phyloP scores from a whole-genome alignment of 805 yeast genomes.

The Lipomyces yamanashiensis region DNA sequence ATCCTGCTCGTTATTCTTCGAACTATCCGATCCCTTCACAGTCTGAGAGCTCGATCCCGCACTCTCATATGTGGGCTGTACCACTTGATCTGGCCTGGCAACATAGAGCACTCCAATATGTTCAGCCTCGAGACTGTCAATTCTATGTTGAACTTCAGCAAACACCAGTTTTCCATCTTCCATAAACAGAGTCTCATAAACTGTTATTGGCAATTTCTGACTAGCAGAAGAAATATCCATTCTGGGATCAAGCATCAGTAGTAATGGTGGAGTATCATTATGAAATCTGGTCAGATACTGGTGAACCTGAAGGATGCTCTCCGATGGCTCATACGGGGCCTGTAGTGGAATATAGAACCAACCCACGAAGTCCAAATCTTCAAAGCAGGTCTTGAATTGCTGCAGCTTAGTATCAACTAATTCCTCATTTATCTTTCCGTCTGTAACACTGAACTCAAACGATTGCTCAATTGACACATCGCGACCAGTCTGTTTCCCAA shows the following conservation, averaged over 20 bases:
- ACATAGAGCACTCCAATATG: slow-evolving; percentile 36
- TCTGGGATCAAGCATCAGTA: slow-evolving; percentile 26
- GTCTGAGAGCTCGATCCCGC: background rate
- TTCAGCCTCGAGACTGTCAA: slow-evolving; percentile 34
- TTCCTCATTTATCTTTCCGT: slow-evolving; percentile 39
- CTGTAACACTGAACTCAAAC: slow-evolving; percentile 40
- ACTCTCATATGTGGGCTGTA: slow-evolving; percentile 1
- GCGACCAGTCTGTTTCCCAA: slow-evolving; percentile 43
- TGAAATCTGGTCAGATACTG: slow-evolving; percentile 27
- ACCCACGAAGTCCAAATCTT: slow-evolving; percentile 44
- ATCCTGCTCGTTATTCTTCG: background rate
- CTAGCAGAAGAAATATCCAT: background rate
- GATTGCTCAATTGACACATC: slow-evolving; percentile 43
- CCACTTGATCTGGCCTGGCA: slow-evolving; percentile 28
- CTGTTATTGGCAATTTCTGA: slow-evolving; percentile 27
- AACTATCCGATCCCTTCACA: background rate
- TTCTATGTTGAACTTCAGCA: slow-evolving; percentile 27
- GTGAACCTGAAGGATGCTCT: slow-evolving; percentile 25
- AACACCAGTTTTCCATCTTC: slow-evolving; percentile 28
- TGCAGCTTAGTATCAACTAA: slow-evolving; percentile 38
- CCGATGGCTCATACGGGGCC: slow-evolving; percentile 37
- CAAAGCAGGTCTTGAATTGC: slow-evolving; percentile 42
- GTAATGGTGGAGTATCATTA: slow-evolving; percentile 33
- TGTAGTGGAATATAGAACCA: slow-evolving; percentile 42
- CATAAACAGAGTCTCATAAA: slow-evolving; percentile 27